phyloP scores from a whole-genome alignment of 2,329 filamentous ascomycete genomes.

The Cyphellophora attinorum region DNA sequence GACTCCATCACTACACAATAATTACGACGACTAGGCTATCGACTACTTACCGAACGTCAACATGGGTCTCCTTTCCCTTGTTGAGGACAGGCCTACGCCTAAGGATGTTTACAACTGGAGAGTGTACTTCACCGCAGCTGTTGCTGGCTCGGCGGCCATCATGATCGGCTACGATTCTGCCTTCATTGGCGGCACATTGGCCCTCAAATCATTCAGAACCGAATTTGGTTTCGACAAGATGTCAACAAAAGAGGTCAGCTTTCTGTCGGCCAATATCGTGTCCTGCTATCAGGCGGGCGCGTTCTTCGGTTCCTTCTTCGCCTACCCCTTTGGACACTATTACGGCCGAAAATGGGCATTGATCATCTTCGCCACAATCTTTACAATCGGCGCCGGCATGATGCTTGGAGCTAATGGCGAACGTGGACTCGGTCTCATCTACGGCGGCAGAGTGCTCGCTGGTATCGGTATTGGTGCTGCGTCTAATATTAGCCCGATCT shows the following conservation, averaged over 20 bases:
- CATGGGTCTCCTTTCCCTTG: slow-evolving; percentile 30
- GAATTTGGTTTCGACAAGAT: slow-evolving; percentile 58
- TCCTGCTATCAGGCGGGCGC: slow-evolving; percentile 74
- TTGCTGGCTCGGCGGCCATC: slow-evolving; percentile 48
- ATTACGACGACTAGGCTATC: too few species aligned
- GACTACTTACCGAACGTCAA: slow-evolving; percentile 16
- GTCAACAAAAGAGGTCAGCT: slow-evolving; percentile 37
- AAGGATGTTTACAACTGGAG: slow-evolving; percentile 52
- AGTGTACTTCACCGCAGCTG: slow-evolving; percentile 44
- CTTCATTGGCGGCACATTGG: slow-evolving; percentile 69
- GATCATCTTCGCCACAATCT: slow-evolving; percentile 51
- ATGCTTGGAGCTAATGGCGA: slow-evolving; percentile 58
- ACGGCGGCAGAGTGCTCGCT: slow-evolving; percentile 47
- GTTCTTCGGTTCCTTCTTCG: slow-evolving; percentile 68
- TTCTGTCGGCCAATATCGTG: slow-evolving; percentile 66
- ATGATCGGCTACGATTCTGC: slow-evolving; percentile 60
- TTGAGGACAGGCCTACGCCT: slow-evolving; percentile 44
- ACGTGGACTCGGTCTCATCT: slow-evolving; percentile 53
- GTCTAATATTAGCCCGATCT: slow-evolving; percentile 50
- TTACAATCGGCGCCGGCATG: slow-evolving; percentile 60
- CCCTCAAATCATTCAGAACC: slow-evolving; percentile 56
- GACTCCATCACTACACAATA: too few species aligned
- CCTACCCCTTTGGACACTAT: slow-evolving; percentile 57
- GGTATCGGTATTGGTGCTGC: slow-evolving; percentile 48
- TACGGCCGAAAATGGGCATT: slow-evolving; percentile 59